Percentiles rank a stretch among this genome's conserved stretches.
phyloP scores from a whole-genome alignment of 345 rosid species.

The Rhodamnia rubescens region DNA sequence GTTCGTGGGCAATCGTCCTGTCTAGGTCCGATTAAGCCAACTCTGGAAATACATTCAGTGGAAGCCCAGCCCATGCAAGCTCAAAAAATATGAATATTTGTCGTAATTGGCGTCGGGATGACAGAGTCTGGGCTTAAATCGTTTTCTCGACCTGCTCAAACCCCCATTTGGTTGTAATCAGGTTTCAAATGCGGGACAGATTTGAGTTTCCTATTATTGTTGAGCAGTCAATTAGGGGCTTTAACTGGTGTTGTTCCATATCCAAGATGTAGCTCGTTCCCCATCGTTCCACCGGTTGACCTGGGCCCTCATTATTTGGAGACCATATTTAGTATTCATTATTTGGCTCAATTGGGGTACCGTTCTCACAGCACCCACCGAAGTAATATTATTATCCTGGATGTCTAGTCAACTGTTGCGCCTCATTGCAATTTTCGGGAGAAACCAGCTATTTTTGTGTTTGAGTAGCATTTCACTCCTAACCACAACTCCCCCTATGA shows the following conservation, averaged over 20 bases:
- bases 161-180: not conserved
- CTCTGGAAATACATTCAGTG: not conserved
- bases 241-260: rapidly evolving
- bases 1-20: not conserved
- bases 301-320: not conserved
- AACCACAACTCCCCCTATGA: too few species aligned
- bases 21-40: not conserved
- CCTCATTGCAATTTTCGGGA: too few species aligned
- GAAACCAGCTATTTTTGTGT: too few species aligned
- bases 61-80: not conserved
- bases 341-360: rapidly evolving
- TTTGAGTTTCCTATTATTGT: not conserved
- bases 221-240: not conserved
- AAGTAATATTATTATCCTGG: not conserved
- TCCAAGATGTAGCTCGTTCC: not conserved
- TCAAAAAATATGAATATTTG: not conserved
- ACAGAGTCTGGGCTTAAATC: not conserved
- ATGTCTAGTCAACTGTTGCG: too few species aligned
- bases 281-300: not conserved
- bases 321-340: not conserved
- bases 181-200: not conserved
- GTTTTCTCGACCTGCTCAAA: not conserved
- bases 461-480: too few species aligned
- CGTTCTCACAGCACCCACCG: rapidly evolving
- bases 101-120: not conserved